Base-by-base conservation (phyloP, 2,329 filamentous ascomycete genomes). In the Alternaria burnsii region DNA sequence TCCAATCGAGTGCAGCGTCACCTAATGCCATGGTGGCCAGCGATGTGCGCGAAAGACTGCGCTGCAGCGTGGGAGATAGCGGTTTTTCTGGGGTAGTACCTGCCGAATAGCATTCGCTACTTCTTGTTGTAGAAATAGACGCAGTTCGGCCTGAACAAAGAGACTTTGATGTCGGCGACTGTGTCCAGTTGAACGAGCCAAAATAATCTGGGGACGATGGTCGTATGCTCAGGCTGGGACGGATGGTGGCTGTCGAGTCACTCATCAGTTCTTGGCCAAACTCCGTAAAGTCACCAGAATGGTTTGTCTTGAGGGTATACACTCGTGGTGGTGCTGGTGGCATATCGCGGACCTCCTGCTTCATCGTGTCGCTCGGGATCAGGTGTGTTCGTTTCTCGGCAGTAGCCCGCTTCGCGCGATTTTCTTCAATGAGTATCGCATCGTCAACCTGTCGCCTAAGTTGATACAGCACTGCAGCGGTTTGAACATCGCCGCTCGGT, bases 401-500 rank as follows among this genome's bases (percentile, higher is more conserved):
- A 9, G 69, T 69, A 1, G 62, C 55, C 12, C 74, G 58, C 58
- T 76, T 76, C 38, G 65, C 66, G 11, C 72, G 70, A 43, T 76
- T 76, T 44, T 76, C 74, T 51, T 73, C 70, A 10, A 76, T 67
- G 20, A 70, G 46, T 9, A 76, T 71, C 3, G 72, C 73, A 48
- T 74, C 73, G 47, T 76, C 74, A 5, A 76, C 59, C 44, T 76
- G 71, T 42, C 68, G 61, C 41, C 70, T 62, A 9, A 76, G 53
- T 34, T 71, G 74, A 40, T 73, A 71, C 2, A 76, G 53, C 12
- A 71, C 67, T 8, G 69, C 70, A 40, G 71, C 72, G 1, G 68
- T 72, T 36, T 73, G 68, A 6, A 62, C 62, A 61, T 76, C 69
- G 6, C 65, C 66, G 38, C 56, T 65, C 8, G 61, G 59, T 12